Evolutionary conservation across 768 basidiomycete species (phyloP), one percentile per base, ranked within the genome.

Genomic region (Fomitopsis pulvina): DNA sequence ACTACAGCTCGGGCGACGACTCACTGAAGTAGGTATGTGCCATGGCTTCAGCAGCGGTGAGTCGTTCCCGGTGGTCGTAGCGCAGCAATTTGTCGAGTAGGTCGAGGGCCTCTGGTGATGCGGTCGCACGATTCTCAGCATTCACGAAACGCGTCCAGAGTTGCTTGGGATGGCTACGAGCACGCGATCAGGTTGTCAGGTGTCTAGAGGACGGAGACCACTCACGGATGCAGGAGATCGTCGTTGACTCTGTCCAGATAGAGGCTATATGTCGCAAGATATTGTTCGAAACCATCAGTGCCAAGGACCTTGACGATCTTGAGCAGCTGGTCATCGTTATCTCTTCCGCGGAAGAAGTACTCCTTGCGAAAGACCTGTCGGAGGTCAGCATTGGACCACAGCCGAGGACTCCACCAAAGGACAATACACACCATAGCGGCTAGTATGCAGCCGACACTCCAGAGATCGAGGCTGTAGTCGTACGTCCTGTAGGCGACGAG

Each of bases 381-480:
- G 26, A 37, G 39, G 22, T 39, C 29, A n/a, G 18, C 49, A 30
- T n/a, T 25, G 18, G 12, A 40, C 42, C 24, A 52, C 37, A 50
- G 39, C n/a, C 30, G 44, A 47, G 32, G 39, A 20, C 18, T 38
- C 25, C 30, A 24, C 18, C 9, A 12, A 5, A 2, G 25, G n/a
- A 50, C 11, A 29, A 21, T 4, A 41, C 63, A 30, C 42, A 95
- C 94, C 94, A 98, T 95, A 10, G 90, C 90, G 10, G 95, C 95
- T 64, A 95, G 92, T 88, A 95, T 97, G 64, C 94, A 97, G n/a
- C 95, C 95, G 60, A 92, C 83, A 71, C 91, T 93, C 95, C 95
- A 98, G 85, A 97, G 87, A 65, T 97, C 94, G 59, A 97, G 71
- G 67, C 88, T 91, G 66, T 96, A 96, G 68, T 98, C 95, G 58